Conservation (phyloP, 2,329 filamentous ascomycete species). For the Cladophialophora exuberans region DNA sequence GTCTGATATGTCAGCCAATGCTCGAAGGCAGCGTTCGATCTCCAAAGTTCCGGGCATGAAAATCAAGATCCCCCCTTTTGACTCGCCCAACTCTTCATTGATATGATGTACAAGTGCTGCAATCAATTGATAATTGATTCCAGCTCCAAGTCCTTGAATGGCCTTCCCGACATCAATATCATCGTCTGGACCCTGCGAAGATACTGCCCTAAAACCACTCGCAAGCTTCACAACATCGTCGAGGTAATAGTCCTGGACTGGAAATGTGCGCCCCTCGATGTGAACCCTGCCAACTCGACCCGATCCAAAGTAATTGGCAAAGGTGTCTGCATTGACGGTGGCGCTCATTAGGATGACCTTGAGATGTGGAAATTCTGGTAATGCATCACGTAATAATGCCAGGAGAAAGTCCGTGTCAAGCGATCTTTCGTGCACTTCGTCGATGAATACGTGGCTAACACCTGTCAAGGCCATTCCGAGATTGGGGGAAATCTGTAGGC, state of each 20-base stretch:
- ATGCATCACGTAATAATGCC: constrained; percentile 80
- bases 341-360: constrained; percentile 96
- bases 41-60: constrained; percentile 92
- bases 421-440: constrained; percentile 95
- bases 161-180: constrained; percentile 64
- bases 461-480: constrained; percentile 77
- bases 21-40: constrained; percentile 78
- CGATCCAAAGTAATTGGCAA: constrained; percentile 79
- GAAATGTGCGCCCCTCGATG: constrained; percentile 86
- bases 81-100: constrained; percentile 71
- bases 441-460: constrained; percentile 91
- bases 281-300: constrained; percentile 78
- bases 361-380: constrained; percentile 73
- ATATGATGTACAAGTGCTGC: constrained; percentile 79
- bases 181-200: background rate
- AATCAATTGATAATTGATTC: constrained; percentile 91
- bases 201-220: constrained; percentile 46
- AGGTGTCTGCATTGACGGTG: constrained; percentile 85
- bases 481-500: constrained; percentile 64
- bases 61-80: constrained; percentile 87
- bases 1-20: constrained; percentile 65
- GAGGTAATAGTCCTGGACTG: constrained; percentile 85
- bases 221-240: constrained; percentile 82
- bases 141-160: constrained; percentile 73
- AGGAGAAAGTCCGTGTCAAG: constrained; percentile 94